Conservation (phyloP, 2,329 filamentous ascomycete species). For the Myrmaecium sp. region DNA sequence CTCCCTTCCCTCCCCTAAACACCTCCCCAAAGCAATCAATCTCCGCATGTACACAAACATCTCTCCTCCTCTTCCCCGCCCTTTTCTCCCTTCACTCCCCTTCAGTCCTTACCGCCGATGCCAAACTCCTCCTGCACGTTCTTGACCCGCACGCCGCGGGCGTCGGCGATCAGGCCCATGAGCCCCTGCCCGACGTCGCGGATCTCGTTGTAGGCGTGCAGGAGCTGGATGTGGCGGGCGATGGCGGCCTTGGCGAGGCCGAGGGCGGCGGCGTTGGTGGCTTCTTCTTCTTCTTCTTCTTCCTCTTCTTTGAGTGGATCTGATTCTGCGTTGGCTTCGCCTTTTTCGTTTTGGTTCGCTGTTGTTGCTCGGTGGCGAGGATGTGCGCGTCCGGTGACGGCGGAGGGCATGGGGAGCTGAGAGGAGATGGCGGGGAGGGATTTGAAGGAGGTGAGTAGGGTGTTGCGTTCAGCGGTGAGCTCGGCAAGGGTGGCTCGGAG, state of each 20-base stretch:
- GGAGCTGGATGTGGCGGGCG: constrained; percentile 43
- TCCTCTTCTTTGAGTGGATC: too few species aligned
- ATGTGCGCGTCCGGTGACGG: constrained; percentile 6
- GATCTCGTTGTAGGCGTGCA: constrained; percentile 56
- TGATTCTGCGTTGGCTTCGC: too few species aligned
- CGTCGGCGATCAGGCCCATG: constrained; percentile 50
- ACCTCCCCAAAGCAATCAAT: too few species aligned
- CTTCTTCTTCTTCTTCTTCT: constrained; percentile 9
- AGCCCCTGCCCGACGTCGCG: constrained; percentile 50
- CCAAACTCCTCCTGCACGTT: constrained; percentile 33
- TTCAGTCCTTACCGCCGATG: constrained; percentile 26
- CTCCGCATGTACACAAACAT: too few species aligned
- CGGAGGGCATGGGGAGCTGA: constrained; percentile 14
- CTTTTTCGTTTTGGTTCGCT: too few species aligned
- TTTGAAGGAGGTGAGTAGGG: constrained; percentile 16
- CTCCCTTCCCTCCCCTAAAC: too few species aligned
- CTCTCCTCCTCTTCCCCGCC: neutral
- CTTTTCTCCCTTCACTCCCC: neutral
- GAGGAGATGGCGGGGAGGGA: constrained; percentile 16
- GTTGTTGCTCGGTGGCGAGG: too few species aligned
- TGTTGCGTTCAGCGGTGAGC: constrained; percentile 26
- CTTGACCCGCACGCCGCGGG: constrained; percentile 37
- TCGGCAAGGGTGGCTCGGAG: constrained; percentile 28
- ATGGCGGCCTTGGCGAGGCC: constrained; percentile 35
- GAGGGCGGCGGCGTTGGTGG: constrained; percentile 16